A percentile compares a stretch with the other conserved stretches of the same genome.
phyloP scores from a whole-genome alignment of 2,329 filamentous ascomycete genomes.

The Talaromyces marneffei region DNA sequence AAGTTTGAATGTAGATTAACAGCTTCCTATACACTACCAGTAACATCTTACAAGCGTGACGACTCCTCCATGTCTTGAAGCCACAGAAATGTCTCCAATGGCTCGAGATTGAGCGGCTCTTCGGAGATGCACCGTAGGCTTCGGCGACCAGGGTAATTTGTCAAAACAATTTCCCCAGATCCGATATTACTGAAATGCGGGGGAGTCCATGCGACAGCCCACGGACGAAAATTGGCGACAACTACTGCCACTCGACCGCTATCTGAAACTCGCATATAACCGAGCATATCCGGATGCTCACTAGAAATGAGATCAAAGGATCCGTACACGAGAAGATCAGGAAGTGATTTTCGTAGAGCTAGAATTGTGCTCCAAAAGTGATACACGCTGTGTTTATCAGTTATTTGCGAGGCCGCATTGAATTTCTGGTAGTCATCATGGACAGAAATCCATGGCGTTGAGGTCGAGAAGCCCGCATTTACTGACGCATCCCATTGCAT shows the following conservation, averaged over 20 bases:
- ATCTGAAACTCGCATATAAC: background rate
- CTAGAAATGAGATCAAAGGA: slow-evolving; percentile 6
- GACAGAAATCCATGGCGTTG: slow-evolving; percentile 58
- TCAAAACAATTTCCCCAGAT: background rate
- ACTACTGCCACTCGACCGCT: background rate
- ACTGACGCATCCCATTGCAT: slow-evolving; percentile 57
- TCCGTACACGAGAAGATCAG: slow-evolving; percentile 1
- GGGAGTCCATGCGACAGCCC: background rate
- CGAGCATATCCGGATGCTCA: slow-evolving; percentile 4
- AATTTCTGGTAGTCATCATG: slow-evolving; percentile 54
- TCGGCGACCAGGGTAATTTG: background rate
- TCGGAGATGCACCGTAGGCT: background rate
- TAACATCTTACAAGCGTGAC: background rate
- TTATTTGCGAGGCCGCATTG: slow-evolving; percentile 47
- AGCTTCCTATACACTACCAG: background rate
- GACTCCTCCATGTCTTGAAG: background rate
- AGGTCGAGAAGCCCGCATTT: slow-evolving; percentile 57
- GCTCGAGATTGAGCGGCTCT: background rate
- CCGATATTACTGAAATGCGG: background rate
- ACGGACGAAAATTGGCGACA: background rate
- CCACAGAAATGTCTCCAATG: slow-evolving; percentile 4
- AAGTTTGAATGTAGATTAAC: background rate
- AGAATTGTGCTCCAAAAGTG: background rate
- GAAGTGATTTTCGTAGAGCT: background rate
- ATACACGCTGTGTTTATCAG: slow-evolving; percentile 23